Conservation (phyloP, 164 flowering plant species). For the Tinospora cordifolia region DNA sequence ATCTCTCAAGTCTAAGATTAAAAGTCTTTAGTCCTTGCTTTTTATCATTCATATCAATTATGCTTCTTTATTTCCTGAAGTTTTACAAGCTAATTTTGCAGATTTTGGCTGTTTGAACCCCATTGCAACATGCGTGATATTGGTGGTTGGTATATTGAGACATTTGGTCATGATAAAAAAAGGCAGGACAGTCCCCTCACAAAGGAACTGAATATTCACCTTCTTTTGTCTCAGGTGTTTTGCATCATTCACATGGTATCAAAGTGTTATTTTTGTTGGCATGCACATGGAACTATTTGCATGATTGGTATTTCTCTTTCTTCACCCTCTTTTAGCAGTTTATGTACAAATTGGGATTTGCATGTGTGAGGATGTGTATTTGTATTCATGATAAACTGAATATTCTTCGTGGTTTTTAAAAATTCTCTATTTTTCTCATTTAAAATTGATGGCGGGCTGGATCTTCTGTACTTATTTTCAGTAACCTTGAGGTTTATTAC, state of each 20-base stretch:
- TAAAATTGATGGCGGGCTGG: neutral
- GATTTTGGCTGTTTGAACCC: conserved; percentile 97
- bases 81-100: conserved; percentile 21
- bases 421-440: too few species aligned
- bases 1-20: neutral
- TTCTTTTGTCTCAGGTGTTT: too few species aligned
- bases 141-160: conserved; percentile 97
- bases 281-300: too few species aligned
- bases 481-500: neutral
- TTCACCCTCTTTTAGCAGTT: too few species aligned
- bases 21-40: neutral
- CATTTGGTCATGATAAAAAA: conserved; percentile 75
- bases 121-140: conserved; percentile 81
- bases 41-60: neutral
- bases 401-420: too few species aligned
- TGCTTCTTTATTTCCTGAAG: conserved; percentile 5
- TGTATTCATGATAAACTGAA: too few species aligned
- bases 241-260: too few species aligned
- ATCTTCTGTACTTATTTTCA: neutral
- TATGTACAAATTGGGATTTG: too few species aligned
- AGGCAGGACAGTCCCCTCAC: conserved; percentile 53
- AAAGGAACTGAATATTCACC: conserved; percentile 82
- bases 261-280: too few species aligned
- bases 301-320: too few species aligned
- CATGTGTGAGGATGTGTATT: too few species aligned